A percentile compares a stretch with the other conserved stretches of the same genome.
Evolutionary conservation across 192 early-diverging fungal species (phyloP).

Genomic region (Dissophora ornata): DNA sequence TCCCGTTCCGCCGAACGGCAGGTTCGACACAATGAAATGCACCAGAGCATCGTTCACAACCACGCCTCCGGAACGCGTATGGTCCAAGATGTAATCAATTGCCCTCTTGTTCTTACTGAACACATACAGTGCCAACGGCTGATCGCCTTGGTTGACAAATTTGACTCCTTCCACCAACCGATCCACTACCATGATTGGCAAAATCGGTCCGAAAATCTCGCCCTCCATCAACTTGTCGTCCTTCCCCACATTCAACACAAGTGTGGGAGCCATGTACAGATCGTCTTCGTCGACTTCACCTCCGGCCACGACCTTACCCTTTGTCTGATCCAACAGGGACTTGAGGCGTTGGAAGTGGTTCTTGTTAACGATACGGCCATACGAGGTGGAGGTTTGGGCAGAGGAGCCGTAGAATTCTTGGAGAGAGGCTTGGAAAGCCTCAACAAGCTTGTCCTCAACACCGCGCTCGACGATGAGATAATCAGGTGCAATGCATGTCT

Average conservation of each 20-base stretch:
- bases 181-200: conserved; percentile 82
- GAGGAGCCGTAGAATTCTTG: conserved; percentile 58
- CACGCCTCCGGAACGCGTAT: conserved; percentile 82
- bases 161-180: conserved; percentile 76
- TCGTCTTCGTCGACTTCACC: conserved; percentile 69
- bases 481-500: conserved; percentile 86
- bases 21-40: conserved; percentile 64
- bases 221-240: conserved; percentile 80
- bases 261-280: conserved; percentile 82
- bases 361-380: conserved; percentile 72
- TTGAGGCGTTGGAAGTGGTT: conserved; percentile 73
- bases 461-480: conserved; percentile 73
- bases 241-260: conserved; percentile 79
- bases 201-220: conserved; percentile 94
- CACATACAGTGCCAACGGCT: conserved; percentile 85
- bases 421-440: conserved; percentile 62
- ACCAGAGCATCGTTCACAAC: conserved; percentile 87
- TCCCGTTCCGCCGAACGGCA: conserved; percentile 93
- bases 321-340: conserved; percentile 60
- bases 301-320: conserved; percentile 68
- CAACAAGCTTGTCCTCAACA: conserved; percentile 62
- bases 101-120: conserved; percentile 69
- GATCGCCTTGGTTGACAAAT: conserved; percentile 71
- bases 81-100: conserved; percentile 71
- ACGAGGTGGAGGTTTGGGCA: conserved; percentile 56